Evolutionary conservation across 1,139 yeast genomes (phyloP), one percentile per base, ranked within the genome.

Genomic region (Candida sanyaensis): DNA sequence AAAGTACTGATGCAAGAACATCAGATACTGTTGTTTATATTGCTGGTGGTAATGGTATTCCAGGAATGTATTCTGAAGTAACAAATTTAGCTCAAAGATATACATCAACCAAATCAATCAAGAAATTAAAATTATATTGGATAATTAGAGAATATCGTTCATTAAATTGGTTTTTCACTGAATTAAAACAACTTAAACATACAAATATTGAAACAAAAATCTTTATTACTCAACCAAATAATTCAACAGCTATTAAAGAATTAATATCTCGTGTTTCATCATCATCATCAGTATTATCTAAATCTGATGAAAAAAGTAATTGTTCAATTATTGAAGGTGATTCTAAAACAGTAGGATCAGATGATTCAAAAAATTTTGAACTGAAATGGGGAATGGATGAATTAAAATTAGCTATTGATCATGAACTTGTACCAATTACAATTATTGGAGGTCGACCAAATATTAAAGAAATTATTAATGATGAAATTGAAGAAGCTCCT

Each of bases 81-180:
- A 55, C 60, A 38, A 61, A 66, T 43, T 56, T 70, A 45, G 61
- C 65, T 8, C 44, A 51, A 27, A 29, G 43, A 21, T 28, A 30
- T 17, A 7, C 31, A 12, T 13, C 26, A 8, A 28, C 37, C 1
- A 36, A 50, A 39, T 41, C 43, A 37, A 34, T 26, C 76, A 73
- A 52, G 72, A 64, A 8, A 17, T 46, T 33, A 41, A 59, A 58
- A 45, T 54, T 61, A 33, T 47, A 58, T 26, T 82, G 87, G 87
- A 67, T 76, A 13, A 65, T 78, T 8, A 68, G 77, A 46, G 77
- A 75, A 50, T 61, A 64, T 46, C 64, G 64, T 31, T 62, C 76
- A 2, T 56, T 80, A 37, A 56, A 61, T 4, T 78, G 83, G 81
- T 79, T 80, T 58, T 61, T 59, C 44, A 68, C 71, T 21, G 83